A percentile compares a stretch with the other conserved stretches of the same genome.
Conservation (phyloP, 805 yeast species). For the Candida anglica region DNA sequence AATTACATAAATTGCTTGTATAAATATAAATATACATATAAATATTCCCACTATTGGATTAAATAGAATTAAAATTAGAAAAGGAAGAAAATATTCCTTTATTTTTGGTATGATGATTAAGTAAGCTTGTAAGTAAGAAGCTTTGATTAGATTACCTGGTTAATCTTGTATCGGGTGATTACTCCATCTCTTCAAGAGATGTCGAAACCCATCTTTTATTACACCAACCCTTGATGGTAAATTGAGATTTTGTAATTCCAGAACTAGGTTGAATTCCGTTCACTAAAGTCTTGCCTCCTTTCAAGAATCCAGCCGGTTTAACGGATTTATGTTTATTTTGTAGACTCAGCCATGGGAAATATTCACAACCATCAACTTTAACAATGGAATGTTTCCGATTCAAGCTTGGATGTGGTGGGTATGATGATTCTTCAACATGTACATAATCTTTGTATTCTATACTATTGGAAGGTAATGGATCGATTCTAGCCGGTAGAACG, state of each 20-base stretch:
- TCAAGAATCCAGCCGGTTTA: slow-evolving; percentile 34
- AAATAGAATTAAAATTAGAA: too few species aligned
- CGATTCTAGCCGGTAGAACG: slow-evolving; percentile 49
- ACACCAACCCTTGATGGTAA: slow-evolving; percentile 50
- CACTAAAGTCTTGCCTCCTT: slow-evolving; percentile 10
- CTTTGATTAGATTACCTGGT: too few species aligned
- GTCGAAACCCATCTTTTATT: slow-evolving; percentile 45
- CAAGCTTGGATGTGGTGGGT: slow-evolving; percentile 4
- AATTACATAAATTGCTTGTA: too few species aligned
- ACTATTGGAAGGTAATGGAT: slow-evolving; percentile 19
- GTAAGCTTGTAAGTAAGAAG: too few species aligned
- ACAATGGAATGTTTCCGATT: slow-evolving; percentile 7
- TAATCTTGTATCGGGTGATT: too few species aligned
- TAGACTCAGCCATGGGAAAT: slow-evolving; percentile 20
- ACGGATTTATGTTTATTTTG: slow-evolving; percentile 8
- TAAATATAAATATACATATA: too few species aligned
- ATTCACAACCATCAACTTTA: slow-evolving; percentile 15
- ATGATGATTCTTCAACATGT: too few species aligned
- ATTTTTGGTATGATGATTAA: too few species aligned
- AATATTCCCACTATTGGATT: too few species aligned
- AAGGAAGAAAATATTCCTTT: too few species aligned
- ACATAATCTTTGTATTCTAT: too few species aligned
- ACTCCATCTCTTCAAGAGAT: too few species aligned
- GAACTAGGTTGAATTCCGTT: slow-evolving; percentile 35
- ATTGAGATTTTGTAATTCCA: slow-evolving; percentile 40